These are phyloP conservation scores for Silene conica DNA, from an alignment of 148 eudicot species.

Conservation along the genomic window DNA sequence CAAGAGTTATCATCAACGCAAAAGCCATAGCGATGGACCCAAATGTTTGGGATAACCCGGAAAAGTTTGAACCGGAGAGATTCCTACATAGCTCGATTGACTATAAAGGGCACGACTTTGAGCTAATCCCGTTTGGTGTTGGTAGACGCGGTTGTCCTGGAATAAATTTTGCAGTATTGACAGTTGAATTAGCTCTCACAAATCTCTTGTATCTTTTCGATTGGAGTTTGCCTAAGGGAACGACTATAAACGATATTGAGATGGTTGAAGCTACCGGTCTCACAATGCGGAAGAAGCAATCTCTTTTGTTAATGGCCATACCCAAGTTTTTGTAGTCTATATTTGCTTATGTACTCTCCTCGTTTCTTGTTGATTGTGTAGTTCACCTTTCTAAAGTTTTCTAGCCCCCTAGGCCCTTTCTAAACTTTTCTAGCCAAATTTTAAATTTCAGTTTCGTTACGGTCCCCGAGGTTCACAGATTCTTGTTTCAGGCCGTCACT, in stretches of 20 bases:
- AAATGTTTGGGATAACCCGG: slow-evolving; percentile 37
- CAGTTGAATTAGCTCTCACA: slow-evolving; percentile 45
- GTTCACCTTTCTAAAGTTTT: no score
- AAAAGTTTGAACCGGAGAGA: slow-evolving; percentile 47
- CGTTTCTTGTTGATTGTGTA: no score
- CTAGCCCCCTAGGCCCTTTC: no score
- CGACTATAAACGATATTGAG: slow-evolving; percentile 28
- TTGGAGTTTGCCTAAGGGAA: slow-evolving; percentile 29
- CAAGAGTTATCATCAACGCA: slow-evolving; percentile 48
- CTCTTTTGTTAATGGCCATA: slow-evolving; percentile 19
- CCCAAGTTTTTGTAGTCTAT: slow-evolving; percentile 7
- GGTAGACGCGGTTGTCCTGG: slow-evolving; percentile 59
- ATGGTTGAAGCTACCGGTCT: slow-evolving; percentile 27
- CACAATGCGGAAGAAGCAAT: slow-evolving; percentile 22
- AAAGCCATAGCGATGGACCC: slow-evolving; percentile 44
- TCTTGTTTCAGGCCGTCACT: no score
- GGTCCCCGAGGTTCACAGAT: no score
- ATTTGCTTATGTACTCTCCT: no score
- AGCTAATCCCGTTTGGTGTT: slow-evolving; percentile 49
- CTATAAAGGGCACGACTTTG: slow-evolving; percentile 40
- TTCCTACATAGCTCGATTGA: slow-evolving; percentile 31
- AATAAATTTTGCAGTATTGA: slow-evolving; percentile 20
- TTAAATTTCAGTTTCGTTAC: no score
- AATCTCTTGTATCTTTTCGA: slow-evolving; percentile 32
- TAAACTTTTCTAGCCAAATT: no score